Conservation (phyloP, 139 green algal species). For the Closterium sp. region DNA sequence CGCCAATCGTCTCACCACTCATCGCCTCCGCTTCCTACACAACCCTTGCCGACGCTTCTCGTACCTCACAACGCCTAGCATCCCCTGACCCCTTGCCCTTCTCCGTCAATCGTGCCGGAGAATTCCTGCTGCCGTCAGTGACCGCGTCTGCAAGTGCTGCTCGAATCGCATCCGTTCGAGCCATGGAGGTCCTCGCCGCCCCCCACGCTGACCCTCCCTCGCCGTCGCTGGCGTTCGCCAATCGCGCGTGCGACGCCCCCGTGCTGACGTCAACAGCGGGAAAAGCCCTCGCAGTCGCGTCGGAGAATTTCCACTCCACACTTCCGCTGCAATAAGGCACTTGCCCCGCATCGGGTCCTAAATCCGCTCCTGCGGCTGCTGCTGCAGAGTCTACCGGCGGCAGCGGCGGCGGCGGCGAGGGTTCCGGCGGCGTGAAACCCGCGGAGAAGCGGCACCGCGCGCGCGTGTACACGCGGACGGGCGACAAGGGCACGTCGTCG, state of each 20-base stretch:
- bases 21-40: neutral
- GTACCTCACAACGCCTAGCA: neutral
- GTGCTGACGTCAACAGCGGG: neutral
- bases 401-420: neutral
- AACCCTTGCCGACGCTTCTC: neutral
- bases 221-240: neutral
- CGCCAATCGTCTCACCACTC: neutral
- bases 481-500: constrained; percentile 74
- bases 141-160: neutral
- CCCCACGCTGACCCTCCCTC: neutral
- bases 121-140: neutral
- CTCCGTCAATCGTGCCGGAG: neutral
- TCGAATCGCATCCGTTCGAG: neutral
- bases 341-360: neutral
- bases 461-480: constrained; percentile 46
- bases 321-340: neutral
- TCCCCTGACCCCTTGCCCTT: neutral
- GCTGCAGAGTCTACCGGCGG: neutral
- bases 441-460: neutral
- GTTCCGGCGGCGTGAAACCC: neutral
- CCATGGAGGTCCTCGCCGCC: neutral
- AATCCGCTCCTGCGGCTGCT: neutral
- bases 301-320: neutral
- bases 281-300: neutral
- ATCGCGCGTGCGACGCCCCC: neutral